A percentile compares a stretch with the other conserved stretches of the same genome.
phyloP scores from a whole-genome alignment of 2,329 filamentous ascomycete genomes.

The Curvularia spicifera region DNA sequence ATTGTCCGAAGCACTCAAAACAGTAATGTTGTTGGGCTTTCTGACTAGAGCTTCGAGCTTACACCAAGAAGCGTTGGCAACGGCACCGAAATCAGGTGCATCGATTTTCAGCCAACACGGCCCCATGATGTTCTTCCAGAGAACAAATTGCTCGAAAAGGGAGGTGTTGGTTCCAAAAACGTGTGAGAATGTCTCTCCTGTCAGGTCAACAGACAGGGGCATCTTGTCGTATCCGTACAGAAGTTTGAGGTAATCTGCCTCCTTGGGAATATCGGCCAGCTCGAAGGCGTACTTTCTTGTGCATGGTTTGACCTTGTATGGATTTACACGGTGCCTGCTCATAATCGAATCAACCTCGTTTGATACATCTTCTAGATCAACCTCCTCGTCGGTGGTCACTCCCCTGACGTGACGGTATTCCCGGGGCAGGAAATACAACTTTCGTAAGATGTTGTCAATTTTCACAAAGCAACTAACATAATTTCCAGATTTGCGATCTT shows the following conservation, averaged over 20 bases:
- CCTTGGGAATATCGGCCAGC: constrained; percentile 81
- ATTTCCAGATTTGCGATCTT: constrained; percentile 79
- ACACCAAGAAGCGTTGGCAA: constrained; percentile 96
- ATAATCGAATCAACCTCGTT: constrained; percentile 87
- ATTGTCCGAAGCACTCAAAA: constrained; percentile 77
- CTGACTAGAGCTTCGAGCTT: constrained; percentile 87
- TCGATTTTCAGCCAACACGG: constrained; percentile 96
- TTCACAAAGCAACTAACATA: constrained; percentile 96
- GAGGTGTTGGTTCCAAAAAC: constrained; percentile 93
- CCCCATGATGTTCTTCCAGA: constrained; percentile 99
- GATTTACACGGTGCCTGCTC: constrained; percentile 81
- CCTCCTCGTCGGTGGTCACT: constrained; percentile 73
- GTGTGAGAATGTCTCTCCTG: constrained; percentile 89
- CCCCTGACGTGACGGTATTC: constrained; percentile 66
- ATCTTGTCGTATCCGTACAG: constrained; percentile 92
- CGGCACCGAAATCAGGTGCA: constrained; percentile 78
- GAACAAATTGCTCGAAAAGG: constrained; percentile 95
- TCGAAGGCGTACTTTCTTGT: constrained; percentile 96
- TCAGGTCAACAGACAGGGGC: constrained; percentile 70
- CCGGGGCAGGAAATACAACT: constrained; percentile 90
- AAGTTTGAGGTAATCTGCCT: constrained; percentile 92
- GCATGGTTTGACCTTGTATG: constrained; percentile 93
- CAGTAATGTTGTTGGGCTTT: constrained; percentile 76
- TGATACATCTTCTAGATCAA: constrained; percentile 89
- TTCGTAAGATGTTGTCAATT: constrained; percentile 90